These are phyloP conservation scores for Pouteria campechiana DNA, from an alignment of 179 eudicot genomes.

Conservation along the genomic window DNA sequence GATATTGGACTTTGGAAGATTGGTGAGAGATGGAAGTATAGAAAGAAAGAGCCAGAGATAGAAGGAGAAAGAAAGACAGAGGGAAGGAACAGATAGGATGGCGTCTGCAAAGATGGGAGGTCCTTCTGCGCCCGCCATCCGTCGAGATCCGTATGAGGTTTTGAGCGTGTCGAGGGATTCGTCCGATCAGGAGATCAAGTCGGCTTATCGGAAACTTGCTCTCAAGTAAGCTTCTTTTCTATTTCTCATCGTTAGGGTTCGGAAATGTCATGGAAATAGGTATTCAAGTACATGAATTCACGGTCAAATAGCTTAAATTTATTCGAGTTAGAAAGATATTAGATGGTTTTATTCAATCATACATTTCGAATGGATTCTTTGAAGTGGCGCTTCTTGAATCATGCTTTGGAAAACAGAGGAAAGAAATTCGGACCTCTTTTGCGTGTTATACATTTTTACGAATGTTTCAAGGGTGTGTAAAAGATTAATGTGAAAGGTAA, in stretches of 20 bases:
- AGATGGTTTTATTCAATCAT: too few relatives aligned
- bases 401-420: too few relatives aligned
- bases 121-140: slow-evolving; percentile 31
- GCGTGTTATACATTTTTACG: too few relatives aligned
- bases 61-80: slow-evolving; percentile 8
- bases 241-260: neutral
- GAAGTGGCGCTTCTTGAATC: too few relatives aligned
- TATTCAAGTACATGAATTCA: too few relatives aligned
- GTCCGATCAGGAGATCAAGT: slow-evolving; percentile 79
- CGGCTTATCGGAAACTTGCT: slow-evolving; percentile 86
- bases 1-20: neutral
- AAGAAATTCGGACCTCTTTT: too few relatives aligned
- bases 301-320: too few relatives aligned
- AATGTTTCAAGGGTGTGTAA: too few relatives aligned
- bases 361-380: too few relatives aligned
- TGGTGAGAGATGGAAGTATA: neutral
- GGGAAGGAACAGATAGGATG: slow-evolving; percentile 25
- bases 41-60: neutral
- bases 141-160: slow-evolving; percentile 90
- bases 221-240: slow-evolving; percentile 56
- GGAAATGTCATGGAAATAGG: too few relatives aligned
- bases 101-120: slow-evolving; percentile 30
- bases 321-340: too few relatives aligned
- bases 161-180: slow-evolving; percentile 63
- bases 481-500: too few relatives aligned